These are phyloP conservation scores for Phellinidium pouzarii DNA, from an alignment of 1,284 basidiomycete genomes.

Conservation along the genomic window DNA sequence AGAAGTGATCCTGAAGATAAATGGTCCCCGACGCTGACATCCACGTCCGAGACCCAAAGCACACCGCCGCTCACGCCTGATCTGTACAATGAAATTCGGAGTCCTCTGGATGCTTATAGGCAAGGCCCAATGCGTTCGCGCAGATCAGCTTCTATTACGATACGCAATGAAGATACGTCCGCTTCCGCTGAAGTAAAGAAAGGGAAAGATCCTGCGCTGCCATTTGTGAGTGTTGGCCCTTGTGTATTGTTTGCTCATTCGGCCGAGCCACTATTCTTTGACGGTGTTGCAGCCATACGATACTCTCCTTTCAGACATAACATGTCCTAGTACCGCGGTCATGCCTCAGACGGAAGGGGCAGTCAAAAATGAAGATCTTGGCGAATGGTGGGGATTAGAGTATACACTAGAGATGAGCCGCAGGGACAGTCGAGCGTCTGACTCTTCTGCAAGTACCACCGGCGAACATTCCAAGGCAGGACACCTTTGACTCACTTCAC, in stretches of 20 bases:
- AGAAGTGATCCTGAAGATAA: conserved; percentile 7
- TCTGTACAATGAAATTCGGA: not conserved
- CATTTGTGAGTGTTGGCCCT: conserved; percentile 5
- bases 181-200: conserved; percentile 1
- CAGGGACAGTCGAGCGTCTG: conserved; percentile 32
- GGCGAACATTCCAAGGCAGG: conserved; percentile 39
- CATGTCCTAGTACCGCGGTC: not conserved
- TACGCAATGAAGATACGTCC: not conserved
- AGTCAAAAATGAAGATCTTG: conserved; percentile 23
- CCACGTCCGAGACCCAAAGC: conserved; percentile 3
- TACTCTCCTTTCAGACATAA: conserved; percentile 23
- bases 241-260: not conserved
- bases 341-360: conserved; percentile 3
- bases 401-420: conserved; percentile 39
- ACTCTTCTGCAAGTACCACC: conserved; percentile 24
- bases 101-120: not conserved
- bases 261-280: not conserved
- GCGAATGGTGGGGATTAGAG: conserved; percentile 40
- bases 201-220: conserved; percentile 14
- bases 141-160: conserved; percentile 1
- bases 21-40: conserved; percentile 12
- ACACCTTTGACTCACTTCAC: not conserved
- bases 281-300: conserved; percentile 20
- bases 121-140: not conserved
- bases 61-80: conserved; percentile 9